Evolutionary conservation across 176 grass and related monocot genomes (phyloP).

Genomic region (Musa acuminata): DNA sequence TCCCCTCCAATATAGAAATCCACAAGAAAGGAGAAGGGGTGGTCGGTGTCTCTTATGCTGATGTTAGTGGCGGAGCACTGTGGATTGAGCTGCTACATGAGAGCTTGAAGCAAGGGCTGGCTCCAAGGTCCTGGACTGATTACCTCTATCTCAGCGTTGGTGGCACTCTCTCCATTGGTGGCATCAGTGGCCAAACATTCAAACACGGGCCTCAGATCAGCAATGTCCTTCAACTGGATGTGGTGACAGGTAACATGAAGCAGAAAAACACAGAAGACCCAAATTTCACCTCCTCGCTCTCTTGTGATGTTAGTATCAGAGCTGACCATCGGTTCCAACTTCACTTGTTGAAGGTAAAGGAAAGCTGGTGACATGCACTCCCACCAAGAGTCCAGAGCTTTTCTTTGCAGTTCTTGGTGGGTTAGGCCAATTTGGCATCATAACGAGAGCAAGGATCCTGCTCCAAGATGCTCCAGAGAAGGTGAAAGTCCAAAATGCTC

Average conservation of each 20-base stretch:
- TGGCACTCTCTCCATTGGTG: not conserved
- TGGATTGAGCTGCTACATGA: conserved; percentile 81
- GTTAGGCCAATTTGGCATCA: conserved; percentile 90
- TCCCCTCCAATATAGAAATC: conserved; percentile 55
- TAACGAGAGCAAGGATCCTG: conserved; percentile 76
- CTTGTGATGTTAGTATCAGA: too few species aligned
- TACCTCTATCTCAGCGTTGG: not conserved
- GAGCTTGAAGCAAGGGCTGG: conserved; percentile 66
- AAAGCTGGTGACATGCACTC: conserved; percentile 62
- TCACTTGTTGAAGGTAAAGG: conserved; percentile 45
- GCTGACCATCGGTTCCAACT: not conserved
- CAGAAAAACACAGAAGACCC: not conserved
- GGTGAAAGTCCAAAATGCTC: conserved; percentile 23
- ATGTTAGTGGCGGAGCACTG: conserved; percentile 61
- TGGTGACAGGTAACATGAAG: conserved; percentile 57
- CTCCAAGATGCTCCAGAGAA: conserved; percentile 78
- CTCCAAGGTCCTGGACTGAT: conserved; percentile 74
- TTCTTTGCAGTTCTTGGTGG: conserved; percentile 80
- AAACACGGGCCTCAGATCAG: not conserved
- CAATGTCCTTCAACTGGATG: conserved; percentile 81
- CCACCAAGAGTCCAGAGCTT: conserved; percentile 52
- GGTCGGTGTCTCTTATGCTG: conserved; percentile 35
- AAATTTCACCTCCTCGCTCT: not conserved
- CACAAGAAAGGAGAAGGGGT: conserved; percentile 28
- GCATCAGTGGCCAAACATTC: not conserved